phyloP scores from a whole-genome alignment of 139 green algal genomes.

The Trebouxia sp. region DNA sequence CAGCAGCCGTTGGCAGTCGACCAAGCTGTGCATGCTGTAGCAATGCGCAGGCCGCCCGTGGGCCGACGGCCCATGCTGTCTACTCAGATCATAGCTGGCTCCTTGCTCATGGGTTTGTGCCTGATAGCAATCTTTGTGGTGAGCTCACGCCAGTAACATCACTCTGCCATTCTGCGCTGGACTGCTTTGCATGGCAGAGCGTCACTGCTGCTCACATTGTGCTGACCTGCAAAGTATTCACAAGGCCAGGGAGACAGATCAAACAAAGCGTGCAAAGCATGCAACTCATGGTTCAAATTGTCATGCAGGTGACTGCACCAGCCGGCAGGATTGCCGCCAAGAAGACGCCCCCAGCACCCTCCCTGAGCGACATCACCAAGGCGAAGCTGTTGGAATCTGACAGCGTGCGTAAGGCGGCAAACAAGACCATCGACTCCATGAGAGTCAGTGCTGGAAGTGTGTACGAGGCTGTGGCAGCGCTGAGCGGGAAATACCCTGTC shows the following conservation, averaged over 20 bases:
- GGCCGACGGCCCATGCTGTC: background rate
- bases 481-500: constrained; percentile 21
- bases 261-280: too few relatives aligned
- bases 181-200: too few relatives aligned
- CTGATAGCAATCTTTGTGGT: background rate
- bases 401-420: background rate
- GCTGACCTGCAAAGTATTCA: too few relatives aligned
- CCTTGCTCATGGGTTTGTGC: background rate
- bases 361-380: background rate
- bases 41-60: constrained; percentile 1
- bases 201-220: too few relatives aligned
- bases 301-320: background rate
- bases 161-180: background rate
- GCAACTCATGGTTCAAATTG: too few relatives aligned
- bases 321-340: background rate
- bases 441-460: background rate
- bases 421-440: background rate
- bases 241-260: too few relatives aligned
- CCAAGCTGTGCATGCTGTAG: background rate
- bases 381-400: background rate
- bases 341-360: background rate
- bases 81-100: background rate
- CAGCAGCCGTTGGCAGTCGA: too few relatives aligned
- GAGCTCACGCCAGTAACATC: background rate
- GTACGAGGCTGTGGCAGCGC: background rate